Conservation (phyloP, 2,329 filamentous ascomycete genomes). For the Hypoxylon sp. region DNA sequence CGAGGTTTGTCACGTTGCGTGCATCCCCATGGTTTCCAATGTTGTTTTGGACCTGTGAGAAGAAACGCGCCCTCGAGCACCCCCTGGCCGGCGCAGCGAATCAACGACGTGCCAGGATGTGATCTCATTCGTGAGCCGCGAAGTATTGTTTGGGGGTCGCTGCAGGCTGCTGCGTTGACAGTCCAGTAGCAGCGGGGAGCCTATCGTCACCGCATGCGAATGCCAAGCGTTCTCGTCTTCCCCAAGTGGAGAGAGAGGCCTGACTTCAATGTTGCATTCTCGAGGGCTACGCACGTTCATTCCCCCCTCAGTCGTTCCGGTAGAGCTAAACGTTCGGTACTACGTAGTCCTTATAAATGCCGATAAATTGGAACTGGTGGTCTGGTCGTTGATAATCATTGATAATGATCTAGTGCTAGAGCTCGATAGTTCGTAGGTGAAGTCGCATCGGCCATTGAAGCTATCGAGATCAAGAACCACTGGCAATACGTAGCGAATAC, state of each 20-base stretch:
- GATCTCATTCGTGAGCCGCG: constrained; percentile 41
- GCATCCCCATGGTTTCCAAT: constrained; percentile 41
- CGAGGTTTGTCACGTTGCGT: constrained; percentile 44
- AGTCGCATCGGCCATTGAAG: constrained; percentile 12
- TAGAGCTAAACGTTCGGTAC: constrained; percentile 27
- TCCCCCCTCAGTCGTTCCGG: constrained; percentile 28
- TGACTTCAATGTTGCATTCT: constrained; percentile 29
- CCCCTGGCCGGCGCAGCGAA: constrained; percentile 46
- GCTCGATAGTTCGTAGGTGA: constrained; percentile 9
- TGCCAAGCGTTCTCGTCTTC: constrained; percentile 23
- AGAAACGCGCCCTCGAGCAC: constrained; percentile 48
- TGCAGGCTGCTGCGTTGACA: constrained; percentile 26
- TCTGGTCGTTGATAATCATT: constrained; percentile 24
- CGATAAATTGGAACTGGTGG: constrained; percentile 22
- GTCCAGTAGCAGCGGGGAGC: constrained; percentile 31
- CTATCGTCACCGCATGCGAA: constrained; percentile 39
- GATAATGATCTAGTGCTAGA: constrained; percentile 32
- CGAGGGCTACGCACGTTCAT: constrained; percentile 5
- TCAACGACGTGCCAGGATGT: constrained; percentile 46
- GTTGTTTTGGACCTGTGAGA: constrained; percentile 49
- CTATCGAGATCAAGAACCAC: constrained; percentile 17
- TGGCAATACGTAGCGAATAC: constrained; percentile 31
- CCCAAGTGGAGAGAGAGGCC: constrained; percentile 27
- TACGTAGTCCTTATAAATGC: constrained; percentile 28
- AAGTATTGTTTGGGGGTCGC: constrained; percentile 35